Conservation (phyloP, 495 filamentous ascomycete species). For the Aspergillus sclerotiicarbonarius region DNA sequence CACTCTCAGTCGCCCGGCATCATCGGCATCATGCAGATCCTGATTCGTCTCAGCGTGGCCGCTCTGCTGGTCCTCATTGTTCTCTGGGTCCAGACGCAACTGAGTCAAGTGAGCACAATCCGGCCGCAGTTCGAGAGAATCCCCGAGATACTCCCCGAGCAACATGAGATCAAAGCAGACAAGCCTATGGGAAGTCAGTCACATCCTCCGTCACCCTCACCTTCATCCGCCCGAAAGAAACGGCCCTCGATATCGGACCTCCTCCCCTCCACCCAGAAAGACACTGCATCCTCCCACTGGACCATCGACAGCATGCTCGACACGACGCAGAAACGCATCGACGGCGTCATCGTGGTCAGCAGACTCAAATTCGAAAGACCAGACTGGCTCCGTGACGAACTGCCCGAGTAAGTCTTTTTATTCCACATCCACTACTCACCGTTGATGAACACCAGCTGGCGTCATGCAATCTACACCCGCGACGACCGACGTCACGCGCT, state of each 20-base stretch:
- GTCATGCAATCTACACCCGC: slow-evolving; percentile 55
- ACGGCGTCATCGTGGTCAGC: slow-evolving; percentile 40
- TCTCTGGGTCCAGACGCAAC: slow-evolving; percentile 6
- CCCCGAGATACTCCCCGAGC: not conserved
- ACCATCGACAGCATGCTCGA: not conserved
- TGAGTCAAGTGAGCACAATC: not conserved
- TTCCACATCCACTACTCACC: not conserved
- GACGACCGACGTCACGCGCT: slow-evolving; percentile 52
- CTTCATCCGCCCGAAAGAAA: not conserved
- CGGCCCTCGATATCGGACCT: slow-evolving; percentile 4
- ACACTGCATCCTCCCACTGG: not conserved
- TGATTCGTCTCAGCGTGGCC: not conserved
- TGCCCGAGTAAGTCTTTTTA: slow-evolving; percentile 34
- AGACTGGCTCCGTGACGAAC: slow-evolving; percentile 37
- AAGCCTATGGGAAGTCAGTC: not conserved
- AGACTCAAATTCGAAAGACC: slow-evolving; percentile 38
- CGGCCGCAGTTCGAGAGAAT: not conserved
- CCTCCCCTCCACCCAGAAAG: not conserved
- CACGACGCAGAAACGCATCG: slow-evolving; percentile 4
- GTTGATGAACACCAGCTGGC: slow-evolving; percentile 33
- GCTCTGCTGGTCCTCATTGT: slow-evolving; percentile 2
- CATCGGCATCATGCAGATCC: slow-evolving; percentile 1
- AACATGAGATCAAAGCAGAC: not conserved
- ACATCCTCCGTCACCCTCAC: not conserved
- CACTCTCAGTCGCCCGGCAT: not conserved